Evolutionary conservation across 2,329 filamentous ascomycete species (phyloP), one percentile per base, ranked within the genome.

Genomic region (Chalara sp.): DNA sequence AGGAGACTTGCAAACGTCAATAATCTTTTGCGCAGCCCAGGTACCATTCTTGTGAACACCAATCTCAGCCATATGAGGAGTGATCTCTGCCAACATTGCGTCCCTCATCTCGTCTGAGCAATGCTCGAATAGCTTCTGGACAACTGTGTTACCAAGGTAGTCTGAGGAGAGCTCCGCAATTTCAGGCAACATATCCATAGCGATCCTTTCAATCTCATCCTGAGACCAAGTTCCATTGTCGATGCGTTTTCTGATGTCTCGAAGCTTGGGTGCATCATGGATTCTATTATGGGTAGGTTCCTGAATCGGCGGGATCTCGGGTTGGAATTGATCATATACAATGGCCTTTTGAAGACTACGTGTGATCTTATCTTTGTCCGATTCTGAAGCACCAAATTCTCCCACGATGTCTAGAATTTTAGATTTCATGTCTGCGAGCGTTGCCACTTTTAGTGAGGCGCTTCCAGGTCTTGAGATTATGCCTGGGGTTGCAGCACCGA

Each of bases 1-100:
- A 5, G 86, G 83, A 1, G 87, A 89, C 70, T 93, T 89, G 67
- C 90, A 92, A 6, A 96, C 89, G 63, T 97, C 92, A 60, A 99
- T 97, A 63, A 99, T 97, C 78, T 97, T 99, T 71, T 99, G 93
- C 1, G 93, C 93, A 49, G 93, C 93, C 93, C 93, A 99, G 1
- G 93, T 99, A 56, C 93, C 93, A 63, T 99, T 99, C 80, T 99
- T 99, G 78, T 99, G 93, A 6, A 96, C 84, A 61, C 93, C 93
- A 70, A 97, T 96, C 70, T 97, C 91, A 30, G 92, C 90, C 66
- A 97, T 80, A 65, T 96, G 91, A 52, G 92, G 91, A 3, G 87
- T 83, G 62, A 99, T 95, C 64, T 91, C 83, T 11, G 75, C 71
- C 52, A 99, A 75, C 93, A 99, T 97, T 51, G 87, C 85, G 67